Conservation (phyloP, 1,284 basidiomycete genomes). For the Ustilago curta region DNA sequence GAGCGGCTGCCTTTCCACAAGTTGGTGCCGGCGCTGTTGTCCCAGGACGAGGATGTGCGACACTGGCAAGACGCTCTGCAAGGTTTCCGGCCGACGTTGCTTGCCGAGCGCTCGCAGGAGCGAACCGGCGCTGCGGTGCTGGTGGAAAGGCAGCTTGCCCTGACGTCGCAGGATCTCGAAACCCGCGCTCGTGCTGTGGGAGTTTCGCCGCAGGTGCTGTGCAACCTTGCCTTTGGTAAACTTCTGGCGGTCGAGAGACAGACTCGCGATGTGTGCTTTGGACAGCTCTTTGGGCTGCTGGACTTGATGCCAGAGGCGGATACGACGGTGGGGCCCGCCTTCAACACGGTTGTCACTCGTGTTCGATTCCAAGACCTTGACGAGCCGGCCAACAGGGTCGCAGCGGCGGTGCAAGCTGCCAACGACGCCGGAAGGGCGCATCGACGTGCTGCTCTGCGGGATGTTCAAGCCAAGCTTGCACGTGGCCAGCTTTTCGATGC, state of each 20-base stretch:
- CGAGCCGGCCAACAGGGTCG: conserved; percentile 15
- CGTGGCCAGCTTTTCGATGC: conserved; percentile 56
- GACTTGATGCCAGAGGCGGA: conserved; percentile 52
- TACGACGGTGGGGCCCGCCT: conserved; percentile 58
- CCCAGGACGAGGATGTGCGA: conserved; percentile 37
- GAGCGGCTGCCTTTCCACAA: conserved; percentile 35
- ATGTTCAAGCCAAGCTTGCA: conserved; percentile 36
- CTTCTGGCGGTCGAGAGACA: conserved; percentile 48
- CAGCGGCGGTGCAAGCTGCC: conserved; percentile 38
- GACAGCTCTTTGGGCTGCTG: conserved; percentile 61
- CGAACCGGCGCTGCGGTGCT: conserved; percentile 11
- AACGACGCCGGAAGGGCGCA: conserved; percentile 57
- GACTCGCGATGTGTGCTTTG: conserved; percentile 59
- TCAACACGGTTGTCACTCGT: conserved; percentile 63
- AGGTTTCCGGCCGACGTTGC: conserved; percentile 30
- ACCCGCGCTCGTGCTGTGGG: conserved; percentile 33
- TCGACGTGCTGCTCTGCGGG: conserved; percentile 58
- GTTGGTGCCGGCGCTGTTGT: conserved; percentile 53
- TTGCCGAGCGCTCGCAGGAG: conserved; percentile 6
- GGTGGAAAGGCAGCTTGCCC: conserved; percentile 16
- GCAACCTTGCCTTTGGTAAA: conserved; percentile 59
- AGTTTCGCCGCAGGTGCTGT: conserved; percentile 57
- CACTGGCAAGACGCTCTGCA: conserved; percentile 48
- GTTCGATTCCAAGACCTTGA: conserved; percentile 32
- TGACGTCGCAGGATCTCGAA: conserved; percentile 28